phyloP scores from a whole-genome alignment of 2,329 filamentous ascomycete species.

The Curvularia verruculosa region DNA sequence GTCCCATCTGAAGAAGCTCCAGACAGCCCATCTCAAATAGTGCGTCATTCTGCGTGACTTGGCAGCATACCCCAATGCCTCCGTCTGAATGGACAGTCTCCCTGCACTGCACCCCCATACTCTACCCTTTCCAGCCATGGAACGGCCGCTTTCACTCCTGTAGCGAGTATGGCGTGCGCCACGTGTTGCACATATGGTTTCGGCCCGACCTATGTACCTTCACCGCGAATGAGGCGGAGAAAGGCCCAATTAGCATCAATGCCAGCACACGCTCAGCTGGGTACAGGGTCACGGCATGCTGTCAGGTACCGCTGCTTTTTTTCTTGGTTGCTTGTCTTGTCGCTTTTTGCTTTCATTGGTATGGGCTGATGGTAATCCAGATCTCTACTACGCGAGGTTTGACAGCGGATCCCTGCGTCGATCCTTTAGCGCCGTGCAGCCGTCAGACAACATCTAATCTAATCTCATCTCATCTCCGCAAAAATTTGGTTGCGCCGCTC shows the following conservation, averaged over 20 bases:
- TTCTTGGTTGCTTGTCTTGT: not conserved
- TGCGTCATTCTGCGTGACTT: slow-evolving; percentile 24
- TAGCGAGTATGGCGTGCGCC: slow-evolving; percentile 12
- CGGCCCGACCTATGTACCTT: slow-evolving; percentile 4
- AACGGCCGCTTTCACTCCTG: slow-evolving; percentile 8
- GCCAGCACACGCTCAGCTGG: not conserved
- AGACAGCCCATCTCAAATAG: slow-evolving; percentile 4
- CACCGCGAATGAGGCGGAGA: not conserved
- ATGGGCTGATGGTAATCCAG: not conserved
- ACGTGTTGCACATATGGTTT: slow-evolving; percentile 15
- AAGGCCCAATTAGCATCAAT: not conserved
- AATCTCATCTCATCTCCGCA: slow-evolving; percentile 36
- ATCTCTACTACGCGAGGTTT: not conserved
- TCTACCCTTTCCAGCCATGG: slow-evolving; percentile 16
- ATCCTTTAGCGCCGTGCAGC: slow-evolving; percentile 29
- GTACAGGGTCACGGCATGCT: not conserved
- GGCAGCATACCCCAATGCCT: slow-evolving; percentile 21
- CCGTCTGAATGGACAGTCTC: slow-evolving; percentile 21
- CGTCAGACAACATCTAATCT: slow-evolving; percentile 19
- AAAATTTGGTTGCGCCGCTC: slow-evolving; percentile 17
- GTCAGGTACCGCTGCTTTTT: not conserved
- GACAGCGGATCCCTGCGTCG: slow-evolving; percentile 23
- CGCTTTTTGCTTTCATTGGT: not conserved
- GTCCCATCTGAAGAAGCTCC: not conserved
- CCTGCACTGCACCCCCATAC: slow-evolving; percentile 15